Base-by-base conservation (phyloP, 2,329 filamentous ascomycete species). In the Alternaria arborescens region DNA sequence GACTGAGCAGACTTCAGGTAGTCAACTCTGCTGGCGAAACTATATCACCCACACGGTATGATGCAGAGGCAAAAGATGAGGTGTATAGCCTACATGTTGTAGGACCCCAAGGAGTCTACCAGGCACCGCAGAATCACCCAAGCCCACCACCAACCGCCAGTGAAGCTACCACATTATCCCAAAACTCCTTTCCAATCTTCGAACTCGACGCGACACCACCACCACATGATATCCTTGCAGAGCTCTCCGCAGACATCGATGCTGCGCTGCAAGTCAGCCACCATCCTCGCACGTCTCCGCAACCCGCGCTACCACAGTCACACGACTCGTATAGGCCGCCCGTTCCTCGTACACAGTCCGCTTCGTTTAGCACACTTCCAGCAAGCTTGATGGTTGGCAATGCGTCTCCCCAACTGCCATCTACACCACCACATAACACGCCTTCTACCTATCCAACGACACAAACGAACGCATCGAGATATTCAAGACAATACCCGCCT, bases 351-450 rank as follows among this genome's bases (percentile, higher is more conserved):
- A 38, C 34, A 30, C n/a, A 20, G 20, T 20, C 50, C 22, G 46
- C 32, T 8, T 34, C 50, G 0, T 8, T 28, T 3, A 52, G 1
- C 16, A 18, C 24, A 3, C 58, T 74, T 5, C 71, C 73, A 18
- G 34, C 67, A 43, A 74, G 68, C 51, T 58, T 75, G 8, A 62
- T 64, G 46, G 61, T 62, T 2, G 71, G 73, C 11, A 64, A 47
- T n/a, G 3, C 52, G 30, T 43, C 55, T 26, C 14, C 36, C 30
- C 10, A 30, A 30, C 28, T 11, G 28, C 28, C 28, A 30, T 30
- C 28, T 30, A 30, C n/a, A 42, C 40, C 46, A 5, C 42, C 51
- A 28, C 54, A 50, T 11, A 30, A 18, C 16, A 22, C 11, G 6
- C 34, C 22, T 26, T 34, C 12, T 8, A 16, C 32, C 8, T 8